Conservation (phyloP, 345 rosid species). For the Gossypium bickii region DNA sequence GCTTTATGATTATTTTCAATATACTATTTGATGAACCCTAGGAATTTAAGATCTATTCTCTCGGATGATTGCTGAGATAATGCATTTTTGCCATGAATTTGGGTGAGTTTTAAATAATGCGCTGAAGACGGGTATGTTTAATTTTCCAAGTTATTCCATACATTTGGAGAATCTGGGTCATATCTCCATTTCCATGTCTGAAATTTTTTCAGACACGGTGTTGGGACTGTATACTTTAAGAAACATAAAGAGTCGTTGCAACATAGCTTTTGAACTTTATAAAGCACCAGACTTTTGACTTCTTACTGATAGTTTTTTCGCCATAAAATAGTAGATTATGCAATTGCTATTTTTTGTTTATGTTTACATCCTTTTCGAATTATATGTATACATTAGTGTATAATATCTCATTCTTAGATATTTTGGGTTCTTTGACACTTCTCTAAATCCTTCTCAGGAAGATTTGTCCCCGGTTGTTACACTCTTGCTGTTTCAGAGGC, state of each 20-base stretch:
- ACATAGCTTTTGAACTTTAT: neutral
- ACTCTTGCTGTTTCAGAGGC: slow-evolving; percentile 72
- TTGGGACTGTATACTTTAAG: neutral
- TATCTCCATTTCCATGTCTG: neutral
- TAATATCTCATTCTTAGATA: neutral
- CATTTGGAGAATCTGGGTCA: neutral
- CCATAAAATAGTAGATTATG: neutral
- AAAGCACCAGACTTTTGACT: neutral
- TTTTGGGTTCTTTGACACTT: neutral
- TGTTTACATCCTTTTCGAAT: neutral
- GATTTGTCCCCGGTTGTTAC: slow-evolving; percentile 63
- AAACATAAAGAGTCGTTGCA: neutral
- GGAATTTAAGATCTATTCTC: neutral
- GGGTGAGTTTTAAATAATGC: neutral
- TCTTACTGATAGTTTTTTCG: neutral
- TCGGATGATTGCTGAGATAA: neutral
- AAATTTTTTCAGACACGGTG: neutral
- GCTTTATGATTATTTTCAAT: neutral
- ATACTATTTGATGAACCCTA: neutral
- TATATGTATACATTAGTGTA: neutral
- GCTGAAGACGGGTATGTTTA: neutral
- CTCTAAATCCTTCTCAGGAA: slow-evolving; percentile 35
- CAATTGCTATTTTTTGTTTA: neutral
- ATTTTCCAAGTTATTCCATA: neutral
- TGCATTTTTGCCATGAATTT: neutral